A percentile compares a stretch with the other conserved stretches of the same genome.
Conservation (phyloP, 331 rosid genomes). For the Ulmus americana region DNA sequence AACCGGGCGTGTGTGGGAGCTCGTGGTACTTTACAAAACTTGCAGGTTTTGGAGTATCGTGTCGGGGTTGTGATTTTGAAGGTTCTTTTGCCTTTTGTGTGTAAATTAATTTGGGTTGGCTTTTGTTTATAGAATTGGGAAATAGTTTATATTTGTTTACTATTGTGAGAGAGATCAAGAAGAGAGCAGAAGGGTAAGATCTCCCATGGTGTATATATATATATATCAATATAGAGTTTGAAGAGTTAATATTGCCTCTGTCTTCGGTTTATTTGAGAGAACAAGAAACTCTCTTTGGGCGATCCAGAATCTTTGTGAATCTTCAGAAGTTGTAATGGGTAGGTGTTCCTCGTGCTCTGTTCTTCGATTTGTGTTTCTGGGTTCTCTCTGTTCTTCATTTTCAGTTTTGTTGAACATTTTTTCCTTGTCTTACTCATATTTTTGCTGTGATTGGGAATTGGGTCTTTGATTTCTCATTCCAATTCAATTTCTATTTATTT, state of each 20-base stretch:
- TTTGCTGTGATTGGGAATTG: neutral
- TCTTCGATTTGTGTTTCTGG: conserved; percentile 20
- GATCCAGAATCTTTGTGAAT: conserved; percentile 28
- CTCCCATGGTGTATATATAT: conserved; percentile 2
- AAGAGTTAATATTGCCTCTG: conserved; percentile 13
- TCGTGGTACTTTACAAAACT: conserved; percentile 32
- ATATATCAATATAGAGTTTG: neutral
- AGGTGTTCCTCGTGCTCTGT: conserved; percentile 36
- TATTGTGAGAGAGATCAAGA: conserved; percentile 36
- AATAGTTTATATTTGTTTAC: conserved; percentile 35
- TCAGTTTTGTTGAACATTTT: neutral
- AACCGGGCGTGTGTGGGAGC: conserved; percentile 20
- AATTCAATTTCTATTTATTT: conserved; percentile 2
- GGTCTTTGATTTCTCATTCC: neutral
- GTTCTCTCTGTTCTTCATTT: conserved; percentile 17
- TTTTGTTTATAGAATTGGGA: neutral
- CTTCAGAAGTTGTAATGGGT: conserved; percentile 48
- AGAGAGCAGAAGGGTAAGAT: conserved; percentile 19
- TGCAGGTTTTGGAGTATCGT: conserved; percentile 80
- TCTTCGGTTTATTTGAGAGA: conserved; percentile 20
- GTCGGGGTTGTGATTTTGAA: conserved; percentile 44
- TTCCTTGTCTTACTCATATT: neutral
- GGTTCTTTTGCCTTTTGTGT: neutral
- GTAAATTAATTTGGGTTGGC: neutral
- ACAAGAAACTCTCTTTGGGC: conserved; percentile 27